Conservation (phyloP, 352 stramenopile genomes). For the Pythium sp. region DNA sequence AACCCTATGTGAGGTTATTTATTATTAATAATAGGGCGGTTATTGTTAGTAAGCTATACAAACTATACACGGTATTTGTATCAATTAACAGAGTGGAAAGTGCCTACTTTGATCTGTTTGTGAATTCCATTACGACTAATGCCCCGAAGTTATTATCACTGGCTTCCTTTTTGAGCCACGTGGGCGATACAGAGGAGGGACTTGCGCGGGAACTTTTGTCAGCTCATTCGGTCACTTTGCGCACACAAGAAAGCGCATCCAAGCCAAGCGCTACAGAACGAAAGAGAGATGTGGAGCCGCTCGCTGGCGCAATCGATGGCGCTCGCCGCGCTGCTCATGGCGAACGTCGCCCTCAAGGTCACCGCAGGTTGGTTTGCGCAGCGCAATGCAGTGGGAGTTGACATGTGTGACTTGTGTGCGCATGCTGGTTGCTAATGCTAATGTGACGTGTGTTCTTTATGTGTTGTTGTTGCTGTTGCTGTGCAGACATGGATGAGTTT, state of each 20-base stretch:
- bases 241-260: background rate
- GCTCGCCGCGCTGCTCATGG: slow-evolving; percentile 13
- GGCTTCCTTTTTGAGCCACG: background rate
- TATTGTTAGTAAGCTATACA: too few species aligned
- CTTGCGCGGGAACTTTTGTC: background rate
- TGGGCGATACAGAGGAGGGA: background rate
- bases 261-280: background rate
- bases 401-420: background rate
- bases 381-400: background rate
- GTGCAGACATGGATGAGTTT: slow-evolving; percentile 39
- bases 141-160: background rate
- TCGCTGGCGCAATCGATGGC: slow-evolving; percentile 15
- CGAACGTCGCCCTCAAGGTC: slow-evolving; percentile 11
- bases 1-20: too few species aligned
- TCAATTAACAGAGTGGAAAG: too few species aligned
- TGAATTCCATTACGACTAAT: too few species aligned
- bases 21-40: too few species aligned
- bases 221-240: background rate
- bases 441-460: background rate
- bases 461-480: background rate
- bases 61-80: too few species aligned
- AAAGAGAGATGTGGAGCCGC: slow-evolving; percentile 16
- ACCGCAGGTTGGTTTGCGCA: slow-evolving; percentile 9
- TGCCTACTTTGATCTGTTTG: too few species aligned
- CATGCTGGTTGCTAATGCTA: too few species aligned